Conservation (phyloP, 2,329 filamentous ascomycete species). For the Periconia macrospinosa region DNA sequence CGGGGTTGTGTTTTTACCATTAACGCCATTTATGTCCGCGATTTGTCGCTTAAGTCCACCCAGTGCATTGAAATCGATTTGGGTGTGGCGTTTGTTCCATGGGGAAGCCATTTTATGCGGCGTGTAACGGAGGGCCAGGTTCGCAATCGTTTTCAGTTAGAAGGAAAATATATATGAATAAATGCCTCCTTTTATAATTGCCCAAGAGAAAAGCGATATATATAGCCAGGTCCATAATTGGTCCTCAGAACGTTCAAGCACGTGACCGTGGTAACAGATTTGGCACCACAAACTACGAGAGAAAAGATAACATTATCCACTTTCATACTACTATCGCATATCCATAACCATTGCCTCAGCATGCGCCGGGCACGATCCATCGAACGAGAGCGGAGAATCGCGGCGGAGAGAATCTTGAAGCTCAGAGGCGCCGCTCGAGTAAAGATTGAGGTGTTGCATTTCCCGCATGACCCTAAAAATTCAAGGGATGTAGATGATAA, state of each 20-base stretch:
- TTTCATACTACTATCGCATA: neutral
- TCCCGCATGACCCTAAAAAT: slow-evolving; percentile 6
- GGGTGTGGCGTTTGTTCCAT: neutral
- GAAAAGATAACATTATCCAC: neutral
- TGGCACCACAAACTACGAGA: neutral
- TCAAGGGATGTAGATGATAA: slow-evolving; percentile 10
- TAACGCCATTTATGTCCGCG: too few relatives aligned
- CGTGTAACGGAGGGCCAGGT: slow-evolving; percentile 1
- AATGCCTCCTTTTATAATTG: slow-evolving; percentile 1
- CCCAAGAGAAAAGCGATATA: slow-evolving; percentile 1
- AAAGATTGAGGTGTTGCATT: slow-evolving; percentile 10
- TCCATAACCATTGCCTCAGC: neutral
- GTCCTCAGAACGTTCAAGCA: slow-evolving; percentile 1
- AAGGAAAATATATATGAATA: neutral
- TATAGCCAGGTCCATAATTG: slow-evolving; percentile 9
- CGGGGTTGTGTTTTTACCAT: too few relatives aligned
- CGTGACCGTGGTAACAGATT: slow-evolving; percentile 1
- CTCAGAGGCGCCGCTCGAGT: slow-evolving; percentile 8
- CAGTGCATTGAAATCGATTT: slow-evolving; percentile 1
- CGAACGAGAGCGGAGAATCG: slow-evolving; percentile 10
- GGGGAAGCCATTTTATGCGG: neutral
- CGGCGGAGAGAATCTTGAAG: slow-evolving; percentile 8
- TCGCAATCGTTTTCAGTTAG: slow-evolving; percentile 1
- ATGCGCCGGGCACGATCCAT: slow-evolving; percentile 8
- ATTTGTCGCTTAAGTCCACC: neutral